Evolutionary conservation across 192 early-diverging fungal genomes (phyloP).

Genomic region (Gryganskiella cystojenkinii): DNA sequence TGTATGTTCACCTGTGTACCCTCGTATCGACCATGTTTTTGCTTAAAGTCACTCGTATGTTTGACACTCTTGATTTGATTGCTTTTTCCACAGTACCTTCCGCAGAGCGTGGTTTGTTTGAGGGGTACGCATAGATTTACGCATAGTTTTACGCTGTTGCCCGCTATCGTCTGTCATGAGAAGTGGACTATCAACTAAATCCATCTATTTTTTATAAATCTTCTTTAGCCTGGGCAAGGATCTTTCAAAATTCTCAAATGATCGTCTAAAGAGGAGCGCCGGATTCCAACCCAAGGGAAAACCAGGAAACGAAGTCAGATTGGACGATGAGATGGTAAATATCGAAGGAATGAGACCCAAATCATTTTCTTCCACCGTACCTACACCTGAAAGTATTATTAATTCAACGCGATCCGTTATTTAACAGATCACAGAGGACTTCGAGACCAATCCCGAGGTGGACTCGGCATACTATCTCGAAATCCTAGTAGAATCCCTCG

Average conservation of each 20-base stretch:
- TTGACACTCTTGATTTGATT: background rate
- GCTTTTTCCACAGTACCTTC: slow-evolving; percentile 29
- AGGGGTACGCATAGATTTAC: slow-evolving; percentile 25
- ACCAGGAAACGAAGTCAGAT: slow-evolving; percentile 49
- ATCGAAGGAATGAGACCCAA: background rate
- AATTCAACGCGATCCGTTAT: no score
- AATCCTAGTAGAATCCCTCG: slow-evolving; percentile 78
- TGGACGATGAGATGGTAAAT: slow-evolving; percentile 64
- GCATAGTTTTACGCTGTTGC: no score
- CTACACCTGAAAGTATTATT: no score
- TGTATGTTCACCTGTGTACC: slow-evolving; percentile 57
- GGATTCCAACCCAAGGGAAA: slow-evolving; percentile 45
- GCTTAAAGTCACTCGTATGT: no score
- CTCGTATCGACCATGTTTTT: no score
- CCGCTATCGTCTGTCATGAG: no score
- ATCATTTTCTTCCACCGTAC: no score
- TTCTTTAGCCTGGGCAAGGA: slow-evolving; percentile 38
- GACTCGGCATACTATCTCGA: slow-evolving; percentile 84
- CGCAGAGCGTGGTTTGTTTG: slow-evolving; percentile 48
- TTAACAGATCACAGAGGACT: slow-evolving; percentile 63
- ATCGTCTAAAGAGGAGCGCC: slow-evolving; percentile 28
- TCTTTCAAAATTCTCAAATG: slow-evolving; percentile 39
- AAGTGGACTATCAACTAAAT: background rate
- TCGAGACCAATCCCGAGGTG: slow-evolving; percentile 77
- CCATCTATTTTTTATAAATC: slow-evolving; percentile 6